phyloP scores from a whole-genome alignment of 2,329 filamentous ascomycete species.

The Fusarium xyrophilum region DNA sequence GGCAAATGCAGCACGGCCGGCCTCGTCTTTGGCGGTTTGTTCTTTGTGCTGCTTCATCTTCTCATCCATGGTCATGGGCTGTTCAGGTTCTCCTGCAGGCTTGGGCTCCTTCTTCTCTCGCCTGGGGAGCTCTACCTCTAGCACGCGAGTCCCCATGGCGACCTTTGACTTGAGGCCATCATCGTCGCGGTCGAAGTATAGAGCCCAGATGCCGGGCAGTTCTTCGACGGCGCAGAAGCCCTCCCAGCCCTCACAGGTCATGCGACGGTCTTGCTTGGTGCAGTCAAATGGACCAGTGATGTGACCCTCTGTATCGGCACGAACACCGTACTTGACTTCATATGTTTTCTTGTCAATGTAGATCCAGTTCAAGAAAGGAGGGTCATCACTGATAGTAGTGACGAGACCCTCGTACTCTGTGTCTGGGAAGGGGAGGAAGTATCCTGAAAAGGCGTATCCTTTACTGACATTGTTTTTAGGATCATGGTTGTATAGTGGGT shows the following conservation, averaged over 20 bases:
- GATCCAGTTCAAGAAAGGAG: constrained; percentile 60
- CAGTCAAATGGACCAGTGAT: constrained; percentile 59
- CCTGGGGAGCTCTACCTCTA: constrained; percentile 62
- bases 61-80: constrained; percentile 39
- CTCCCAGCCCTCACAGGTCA: constrained; percentile 59
- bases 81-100: constrained; percentile 28
- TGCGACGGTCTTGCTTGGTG: constrained; percentile 58
- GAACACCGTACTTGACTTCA: constrained; percentile 55
- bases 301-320: constrained; percentile 51
- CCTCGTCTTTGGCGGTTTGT: constrained; percentile 31
- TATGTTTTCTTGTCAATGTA: constrained; percentile 55
- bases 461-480: constrained; percentile 54
- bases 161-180: constrained; percentile 55
- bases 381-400: constrained; percentile 56
- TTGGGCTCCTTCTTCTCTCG: constrained; percentile 53
- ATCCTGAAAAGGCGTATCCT: constrained; percentile 62
- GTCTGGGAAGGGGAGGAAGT: constrained; percentile 65
- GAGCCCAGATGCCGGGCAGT: constrained; percentile 50
- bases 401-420: constrained; percentile 54
- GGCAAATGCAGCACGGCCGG: constrained; percentile 33
- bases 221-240: constrained; percentile 58
- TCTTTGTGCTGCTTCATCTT: constrained; percentile 43
- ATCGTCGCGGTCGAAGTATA: constrained; percentile 58
- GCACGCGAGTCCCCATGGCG: constrained; percentile 54
- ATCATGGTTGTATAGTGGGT: constrained; percentile 38